Conservation (phyloP, 2,329 filamentous ascomycete genomes). For the Emmonsiellopsis sp. region DNA sequence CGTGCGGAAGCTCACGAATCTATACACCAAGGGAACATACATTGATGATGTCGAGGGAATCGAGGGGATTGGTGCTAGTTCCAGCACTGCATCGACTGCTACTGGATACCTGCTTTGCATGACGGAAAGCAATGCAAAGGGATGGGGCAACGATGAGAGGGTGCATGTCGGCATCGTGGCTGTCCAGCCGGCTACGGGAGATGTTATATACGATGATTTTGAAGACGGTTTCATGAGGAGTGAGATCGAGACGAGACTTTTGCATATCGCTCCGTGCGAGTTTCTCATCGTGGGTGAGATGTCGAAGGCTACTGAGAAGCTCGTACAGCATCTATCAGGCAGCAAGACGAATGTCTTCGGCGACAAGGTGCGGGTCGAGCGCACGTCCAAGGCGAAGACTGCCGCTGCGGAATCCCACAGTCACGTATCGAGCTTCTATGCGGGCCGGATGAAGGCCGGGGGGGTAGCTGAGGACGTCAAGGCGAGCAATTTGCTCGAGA, state of each 20-base stretch:
- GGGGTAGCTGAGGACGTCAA: slow-evolving; percentile 44
- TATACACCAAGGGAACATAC: slow-evolving; percentile 97
- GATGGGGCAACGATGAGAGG: slow-evolving; percentile 79
- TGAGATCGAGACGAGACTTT: slow-evolving; percentile 86
- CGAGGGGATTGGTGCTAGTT: slow-evolving; percentile 56
- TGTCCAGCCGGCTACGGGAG: slow-evolving; percentile 89
- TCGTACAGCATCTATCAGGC: slow-evolving; percentile 79
- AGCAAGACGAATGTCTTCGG: slow-evolving; percentile 88
- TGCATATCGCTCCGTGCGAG: slow-evolving; percentile 94
- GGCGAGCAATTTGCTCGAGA: slow-evolving; percentile 64
- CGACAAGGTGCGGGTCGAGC: slow-evolving; percentile 78
- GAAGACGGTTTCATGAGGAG: slow-evolving; percentile 96
- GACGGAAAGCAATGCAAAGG: slow-evolving; percentile 72
- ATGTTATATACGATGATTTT: slow-evolving; percentile 92
- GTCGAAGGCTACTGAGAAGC: slow-evolving; percentile 83
- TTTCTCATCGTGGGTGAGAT: slow-evolving; percentile 87
- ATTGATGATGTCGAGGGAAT: slow-evolving; percentile 85
- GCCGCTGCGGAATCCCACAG: slow-evolving; percentile 77
- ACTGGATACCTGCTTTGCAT: slow-evolving; percentile 90
- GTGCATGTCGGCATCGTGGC: slow-evolving; percentile 86
- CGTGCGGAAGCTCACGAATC: slow-evolving; percentile 80
- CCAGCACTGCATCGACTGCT: slow-evolving; percentile 48
- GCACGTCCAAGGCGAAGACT: slow-evolving; percentile 64
- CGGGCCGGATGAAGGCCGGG: slow-evolving; percentile 63
- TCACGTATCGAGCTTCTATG: slow-evolving; percentile 88